A percentile compares a stretch with the other conserved stretches of the same genome.
phyloP scores from a whole-genome alignment of 306 rosid genomes.

The Ammopiptanthus mongolicus region DNA sequence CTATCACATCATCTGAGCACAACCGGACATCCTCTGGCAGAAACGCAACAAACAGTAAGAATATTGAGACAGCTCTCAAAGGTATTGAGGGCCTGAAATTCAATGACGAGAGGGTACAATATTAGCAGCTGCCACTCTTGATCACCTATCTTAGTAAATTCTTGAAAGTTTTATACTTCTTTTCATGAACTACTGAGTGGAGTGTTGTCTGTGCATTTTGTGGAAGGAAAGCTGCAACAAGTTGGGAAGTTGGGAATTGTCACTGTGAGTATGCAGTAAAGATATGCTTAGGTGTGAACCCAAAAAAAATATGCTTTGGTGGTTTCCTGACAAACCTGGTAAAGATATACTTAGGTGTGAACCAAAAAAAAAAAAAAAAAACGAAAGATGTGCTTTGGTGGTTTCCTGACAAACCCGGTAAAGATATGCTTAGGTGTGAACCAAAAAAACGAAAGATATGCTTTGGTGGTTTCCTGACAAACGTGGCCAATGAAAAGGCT shows the following conservation, averaged over 20 bases:
- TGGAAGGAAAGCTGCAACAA: slow-evolving; percentile 47
- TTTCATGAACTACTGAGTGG: slow-evolving; percentile 31
- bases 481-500: slow-evolving; percentile 35
- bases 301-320: neutral
- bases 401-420: slow-evolving; percentile 30
- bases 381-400: slow-evolving; percentile 25
- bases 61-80: slow-evolving; percentile 69
- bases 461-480: slow-evolving; percentile 28
- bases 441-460: neutral
- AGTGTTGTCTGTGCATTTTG: slow-evolving; percentile 41
- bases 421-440: slow-evolving; percentile 19
- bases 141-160: slow-evolving; percentile 33
- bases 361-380: neutral
- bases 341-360: slow-evolving; percentile 25
- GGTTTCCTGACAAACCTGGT: slow-evolving; percentile 23
- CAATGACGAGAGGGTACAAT: slow-evolving; percentile 77
- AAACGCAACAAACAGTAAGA: slow-evolving; percentile 51
- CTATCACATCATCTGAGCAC: slow-evolving; percentile 57
- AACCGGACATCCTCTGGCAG: slow-evolving; percentile 56
- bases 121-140: slow-evolving; percentile 46
- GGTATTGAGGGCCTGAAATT: slow-evolving; percentile 83
- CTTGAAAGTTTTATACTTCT: slow-evolving; percentile 19
- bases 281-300: slow-evolving; percentile 13
- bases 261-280: slow-evolving; percentile 39
- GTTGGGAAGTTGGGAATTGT: slow-evolving; percentile 38